A percentile compares a stretch with the other conserved stretches of the same genome.
phyloP scores from a whole-genome alignment of 2,329 filamentous ascomycete genomes.

The Grosmannia serpens region DNA sequence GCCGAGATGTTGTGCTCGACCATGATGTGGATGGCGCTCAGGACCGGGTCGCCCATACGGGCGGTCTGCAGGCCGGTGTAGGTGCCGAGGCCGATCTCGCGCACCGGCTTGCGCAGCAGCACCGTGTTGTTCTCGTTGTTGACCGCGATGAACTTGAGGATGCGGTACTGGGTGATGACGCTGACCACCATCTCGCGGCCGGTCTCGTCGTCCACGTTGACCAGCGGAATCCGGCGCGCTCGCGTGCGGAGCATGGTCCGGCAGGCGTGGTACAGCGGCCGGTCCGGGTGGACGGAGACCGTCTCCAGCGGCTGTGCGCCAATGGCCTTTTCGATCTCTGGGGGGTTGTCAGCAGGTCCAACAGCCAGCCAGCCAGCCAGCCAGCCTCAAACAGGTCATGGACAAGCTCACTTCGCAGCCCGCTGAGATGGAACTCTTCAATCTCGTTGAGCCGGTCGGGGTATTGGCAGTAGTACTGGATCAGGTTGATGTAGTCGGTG shows the following conservation, averaged over 20 bases:
- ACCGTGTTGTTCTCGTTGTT: constrained; percentile 80
- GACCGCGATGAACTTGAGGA: constrained; percentile 96
- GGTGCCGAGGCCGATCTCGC: constrained; percentile 74
- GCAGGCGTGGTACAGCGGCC: constrained; percentile 89
- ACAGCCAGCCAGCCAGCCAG: constrained; percentile 2
- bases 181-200: constrained; percentile 86
- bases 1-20: constrained; percentile 90
- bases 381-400: background rate
- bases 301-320: constrained; percentile 87
- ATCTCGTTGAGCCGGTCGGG: constrained; percentile 81
- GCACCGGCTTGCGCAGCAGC: constrained; percentile 74
- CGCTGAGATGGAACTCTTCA: constrained; percentile 87
- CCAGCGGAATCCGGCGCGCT: constrained; percentile 82
- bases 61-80: constrained; percentile 74
- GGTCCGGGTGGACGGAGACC: constrained; percentile 84
- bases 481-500: constrained; percentile 96
- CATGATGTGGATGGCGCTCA: constrained; percentile 88
- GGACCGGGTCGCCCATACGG: constrained; percentile 78
- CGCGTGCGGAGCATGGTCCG: constrained; percentile 88
- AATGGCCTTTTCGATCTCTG: constrained; percentile 92
- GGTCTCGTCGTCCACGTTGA: constrained; percentile 91
- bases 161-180: constrained; percentile 95
- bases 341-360: constrained; percentile 1
- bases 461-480: constrained; percentile 98
- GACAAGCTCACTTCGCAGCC: constrained; percentile 58